These are phyloP conservation scores for Xanthoceras sorbifolium DNA, from an alignment of 345 rosid species.

Conservation along the genomic window DNA sequence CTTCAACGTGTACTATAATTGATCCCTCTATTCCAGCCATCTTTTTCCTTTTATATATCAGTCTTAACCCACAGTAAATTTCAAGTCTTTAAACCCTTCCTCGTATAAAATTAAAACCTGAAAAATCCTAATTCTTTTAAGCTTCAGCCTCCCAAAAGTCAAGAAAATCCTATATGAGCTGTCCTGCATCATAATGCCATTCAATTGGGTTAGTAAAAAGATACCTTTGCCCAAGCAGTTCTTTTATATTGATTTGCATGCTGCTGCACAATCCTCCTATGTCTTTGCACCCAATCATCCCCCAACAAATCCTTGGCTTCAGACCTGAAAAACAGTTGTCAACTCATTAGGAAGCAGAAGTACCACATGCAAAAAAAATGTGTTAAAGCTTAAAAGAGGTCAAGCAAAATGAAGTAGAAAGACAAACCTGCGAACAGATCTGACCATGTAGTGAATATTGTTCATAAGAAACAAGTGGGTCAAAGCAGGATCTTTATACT, in stretches of 20 bases:
- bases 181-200: background rate
- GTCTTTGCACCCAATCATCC: slow-evolving; percentile 98
- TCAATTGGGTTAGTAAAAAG: slow-evolving; percentile 7
- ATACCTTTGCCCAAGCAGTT: slow-evolving; percentile 90
- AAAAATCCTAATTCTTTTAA: too few species aligned
- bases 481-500: slow-evolving; percentile 87
- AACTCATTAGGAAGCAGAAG: slow-evolving; percentile 12
- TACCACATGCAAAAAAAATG: slow-evolving; percentile 1
- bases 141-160: background rate
- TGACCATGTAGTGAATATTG: slow-evolving; percentile 97
- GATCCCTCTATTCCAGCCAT: background rate
- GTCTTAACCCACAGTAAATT: background rate
- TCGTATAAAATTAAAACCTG: background rate
- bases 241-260: slow-evolving; percentile 98
- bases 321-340: slow-evolving; percentile 53
- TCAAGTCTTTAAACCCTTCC: background rate
- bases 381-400: background rate
- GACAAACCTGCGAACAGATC: slow-evolving; percentile 95
- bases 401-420: slow-evolving; percentile 7
- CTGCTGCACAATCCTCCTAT: slow-evolving; percentile 96
- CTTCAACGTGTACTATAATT: too few species aligned
- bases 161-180: background rate
- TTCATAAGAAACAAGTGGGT: slow-evolving; percentile 95
- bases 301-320: slow-evolving; percentile 99
- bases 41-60: background rate